Evolutionary conservation across 208 protist genomes (phyloP), one percentile per base, ranked within the genome.

Genomic region (Strigomonas culicis): DNA sequence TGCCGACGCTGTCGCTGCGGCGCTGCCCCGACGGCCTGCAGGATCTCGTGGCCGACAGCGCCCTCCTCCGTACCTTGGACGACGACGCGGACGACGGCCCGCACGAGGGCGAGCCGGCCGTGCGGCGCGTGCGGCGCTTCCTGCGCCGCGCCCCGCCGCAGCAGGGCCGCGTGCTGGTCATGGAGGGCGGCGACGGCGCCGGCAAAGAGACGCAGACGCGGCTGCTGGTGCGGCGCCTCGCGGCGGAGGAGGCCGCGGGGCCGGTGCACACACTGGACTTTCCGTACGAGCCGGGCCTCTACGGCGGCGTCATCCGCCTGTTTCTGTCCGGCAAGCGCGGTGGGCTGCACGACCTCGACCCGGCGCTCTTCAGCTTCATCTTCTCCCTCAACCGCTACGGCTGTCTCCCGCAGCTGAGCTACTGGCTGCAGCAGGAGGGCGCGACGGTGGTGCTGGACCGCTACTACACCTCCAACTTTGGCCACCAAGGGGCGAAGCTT

Each of bases 131-230:
- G 81, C 49, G 81, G 86, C 46, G 58, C 63, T 6, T 63, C 72
- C 52, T 63, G 49, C 56, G 56, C 65, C 17, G 44, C 43, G 17
- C 7, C 4, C 30, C 19, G 21, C 10, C 56, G 19, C 4, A 39
- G 13, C 36, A n/a, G 15, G n/a, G 30, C 47, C 73, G n/a, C 30
- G 70, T 30, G 63, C 92, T 92, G 62, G 90, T 95, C 15, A 63
- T 97, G 43, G 93, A 96, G 55, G 93, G 93, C n/a, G 93, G 89
- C 17, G 93, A 97, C 59, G 93, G 93, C 11, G 85, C 84, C 17
- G 93, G 93, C 4, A 97, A 97, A 71, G 77, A 87, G 34, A 97
- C 93, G n/a, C 93, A 97, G 59, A 82, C 91, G 6, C 59, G 28
- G 22, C 62, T 88, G 30, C 68, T 96, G 21, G 62, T 91, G 10